Base-by-base conservation (phyloP, 768 basidiomycete genomes). In the Amyloporia xantha region DNA sequence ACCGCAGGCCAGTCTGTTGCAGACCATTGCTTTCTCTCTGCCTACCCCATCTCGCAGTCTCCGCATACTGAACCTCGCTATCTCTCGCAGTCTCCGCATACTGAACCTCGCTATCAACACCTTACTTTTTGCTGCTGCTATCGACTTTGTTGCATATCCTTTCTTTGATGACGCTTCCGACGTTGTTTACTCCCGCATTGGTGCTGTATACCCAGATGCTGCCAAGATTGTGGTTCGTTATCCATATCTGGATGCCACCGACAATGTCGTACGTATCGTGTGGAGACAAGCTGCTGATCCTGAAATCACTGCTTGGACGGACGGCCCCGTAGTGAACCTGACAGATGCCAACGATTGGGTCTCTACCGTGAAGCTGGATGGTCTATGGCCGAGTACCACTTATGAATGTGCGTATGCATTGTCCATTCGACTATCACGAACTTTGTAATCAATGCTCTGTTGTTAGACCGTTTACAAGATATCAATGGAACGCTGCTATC, bases 171-270 rank as follows among this genome's bases (percentile, higher is more conserved):
- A 75, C 40, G 78, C 81, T 13, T 33, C 64, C 7, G 72, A 76
- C 57, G 75, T 86, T 51, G 65, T 69, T 11, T 91, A 84, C 62
- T 78, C 79, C 2, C 76, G 87, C 43, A 68, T 87, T 48, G 87
- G 87, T 13, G 84, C 84, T 2, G 74, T 89, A 48, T 77, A 81
- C 54, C 77, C 81, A 3, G 76, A 81, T 56, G 67, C 69, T 38
- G 81, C 69, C 51, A 88, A 85, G 62, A 70, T 89, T 37, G 66
- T 74, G 28, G 74, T 82, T 21, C 79, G 87, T 33, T 75, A 79
- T 59, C 84, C 86, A 1, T 57, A 62, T 7, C 43, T 49, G 47
- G 66, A 71, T 39, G 56, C 54, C 11, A 65, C 66, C 11, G 59
- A 70, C 23, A 51, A 46, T 27, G 46, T 62, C 26, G 59, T 72